These are phyloP conservation scores for Plasmodium gonderi DNA, from an alignment of 169 alveolate genomes.

Conservation along the genomic window DNA sequence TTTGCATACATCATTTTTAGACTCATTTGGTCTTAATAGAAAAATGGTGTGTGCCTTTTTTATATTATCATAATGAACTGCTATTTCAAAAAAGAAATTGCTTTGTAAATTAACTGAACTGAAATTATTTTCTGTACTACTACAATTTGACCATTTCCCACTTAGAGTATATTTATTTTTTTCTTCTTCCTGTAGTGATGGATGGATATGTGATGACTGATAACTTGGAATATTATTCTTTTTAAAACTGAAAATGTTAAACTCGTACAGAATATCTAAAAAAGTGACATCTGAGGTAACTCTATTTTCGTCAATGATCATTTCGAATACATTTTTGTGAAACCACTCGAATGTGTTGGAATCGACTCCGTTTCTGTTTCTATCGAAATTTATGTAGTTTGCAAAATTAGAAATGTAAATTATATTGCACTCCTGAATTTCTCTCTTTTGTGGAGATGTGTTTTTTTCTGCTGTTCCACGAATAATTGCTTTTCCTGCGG, in stretches of 20 bases:
- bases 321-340: conserved; percentile 33
- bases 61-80: conserved; percentile 33
- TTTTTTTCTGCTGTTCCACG: background rate
- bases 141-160: conserved; percentile 21
- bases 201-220: background rate
- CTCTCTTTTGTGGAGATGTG: background rate
- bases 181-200: background rate
- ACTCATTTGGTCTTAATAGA: conserved; percentile 29
- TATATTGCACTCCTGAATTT: background rate
- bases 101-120: conserved; percentile 24
- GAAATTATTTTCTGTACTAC: background rate
- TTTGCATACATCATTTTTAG: background rate
- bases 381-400: conserved; percentile 39
- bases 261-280: conserved; percentile 59
- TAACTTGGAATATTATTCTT: background rate
- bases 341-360: conserved; percentile 50
- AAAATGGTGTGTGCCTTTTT: conserved; percentile 42
- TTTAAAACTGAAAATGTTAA: conserved; percentile 33
- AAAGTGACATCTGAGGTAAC: conserved; percentile 35
- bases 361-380: conserved; percentile 5
- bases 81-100: conserved; percentile 59
- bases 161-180: conserved; percentile 10
- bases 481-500: background rate
- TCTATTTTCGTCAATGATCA: conserved; percentile 47
- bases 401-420: conserved; percentile 34